Conservation (phyloP, 2,329 filamentous ascomycete genomes). For the Trichoderma harzianum region DNA sequence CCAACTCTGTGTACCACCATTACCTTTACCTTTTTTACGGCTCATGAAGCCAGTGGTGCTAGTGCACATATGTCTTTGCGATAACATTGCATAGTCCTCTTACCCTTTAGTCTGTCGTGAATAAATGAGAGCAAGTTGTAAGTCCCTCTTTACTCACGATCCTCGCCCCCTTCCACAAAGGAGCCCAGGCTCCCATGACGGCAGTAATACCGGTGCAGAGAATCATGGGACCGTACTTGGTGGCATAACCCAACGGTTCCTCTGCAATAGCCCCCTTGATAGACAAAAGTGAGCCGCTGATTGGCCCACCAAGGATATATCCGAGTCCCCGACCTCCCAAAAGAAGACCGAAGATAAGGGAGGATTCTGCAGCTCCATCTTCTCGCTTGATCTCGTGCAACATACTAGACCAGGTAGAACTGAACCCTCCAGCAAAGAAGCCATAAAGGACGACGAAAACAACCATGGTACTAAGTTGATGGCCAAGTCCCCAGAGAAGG, state of each 20-base stretch:
- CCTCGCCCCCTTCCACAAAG: constrained; percentile 34
- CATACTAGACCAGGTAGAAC: constrained; percentile 59
- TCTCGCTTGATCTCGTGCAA: constrained; percentile 40
- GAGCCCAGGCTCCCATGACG: constrained; percentile 31
- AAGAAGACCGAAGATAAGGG: constrained; percentile 56
- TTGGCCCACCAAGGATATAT: constrained; percentile 54
- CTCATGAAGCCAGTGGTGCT: not conserved
- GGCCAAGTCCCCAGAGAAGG: constrained; percentile 59
- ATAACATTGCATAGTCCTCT: not conserved
- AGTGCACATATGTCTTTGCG: not conserved
- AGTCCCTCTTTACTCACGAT: not conserved
- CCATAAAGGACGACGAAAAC: constrained; percentile 62
- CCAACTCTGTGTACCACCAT: not conserved
- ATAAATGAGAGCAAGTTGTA: not conserved
- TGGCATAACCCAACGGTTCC: constrained; percentile 31
- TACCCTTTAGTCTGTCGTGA: not conserved
- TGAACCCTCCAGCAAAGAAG: constrained; percentile 62
- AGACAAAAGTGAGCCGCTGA: constrained; percentile 43
- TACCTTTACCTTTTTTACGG: not conserved
- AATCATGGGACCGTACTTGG: constrained; percentile 34
- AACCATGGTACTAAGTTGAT: constrained; percentile 50
- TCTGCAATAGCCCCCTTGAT: constrained; percentile 24
- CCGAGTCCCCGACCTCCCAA: constrained; percentile 59
- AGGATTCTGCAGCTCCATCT: constrained; percentile 37
- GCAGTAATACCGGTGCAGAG: constrained; percentile 32